Conservation (phyloP, 257 asterid species). For the Orobanche coerulescens region DNA sequence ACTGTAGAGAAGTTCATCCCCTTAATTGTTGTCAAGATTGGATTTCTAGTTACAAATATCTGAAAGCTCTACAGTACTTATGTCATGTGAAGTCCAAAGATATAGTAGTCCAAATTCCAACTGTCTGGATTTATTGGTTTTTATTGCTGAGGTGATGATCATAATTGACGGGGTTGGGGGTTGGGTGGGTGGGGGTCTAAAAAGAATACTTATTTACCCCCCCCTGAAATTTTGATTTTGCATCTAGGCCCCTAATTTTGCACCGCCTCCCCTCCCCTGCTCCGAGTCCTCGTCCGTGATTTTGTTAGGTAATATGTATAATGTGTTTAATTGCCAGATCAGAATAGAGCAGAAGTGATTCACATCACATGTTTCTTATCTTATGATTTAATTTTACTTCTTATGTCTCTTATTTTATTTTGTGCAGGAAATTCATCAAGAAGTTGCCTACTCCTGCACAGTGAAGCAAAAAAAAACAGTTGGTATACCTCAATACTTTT, state of each 20-base stretch:
- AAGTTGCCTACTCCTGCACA: slow-evolving; percentile 46
- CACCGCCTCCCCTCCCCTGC: no score
- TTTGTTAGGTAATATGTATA: slow-evolving; percentile 30
- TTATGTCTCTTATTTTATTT: slow-evolving; percentile 17
- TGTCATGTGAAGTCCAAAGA: slow-evolving; percentile 28
- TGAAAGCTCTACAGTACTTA: slow-evolving; percentile 13
- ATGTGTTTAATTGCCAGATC: slow-evolving; percentile 29
- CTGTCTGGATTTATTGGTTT: slow-evolving; percentile 27
- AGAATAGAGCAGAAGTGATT: slow-evolving; percentile 31
- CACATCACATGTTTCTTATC: slow-evolving; percentile 28
- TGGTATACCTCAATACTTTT: slow-evolving; percentile 32
- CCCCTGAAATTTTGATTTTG: no score
- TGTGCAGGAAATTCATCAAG: slow-evolving; percentile 44
- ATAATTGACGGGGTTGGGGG: no score
- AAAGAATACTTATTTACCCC: no score
- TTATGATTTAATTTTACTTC: not conserved
- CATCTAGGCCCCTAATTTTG: no score
- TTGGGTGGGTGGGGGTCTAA: no score
- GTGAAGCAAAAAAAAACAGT: slow-evolving; percentile 25
- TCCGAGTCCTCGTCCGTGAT: no score
- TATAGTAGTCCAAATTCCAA: slow-evolving; percentile 37
- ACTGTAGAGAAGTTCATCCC: slow-evolving; percentile 17
- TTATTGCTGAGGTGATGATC: slow-evolving; percentile 23
- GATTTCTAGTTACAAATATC: slow-evolving; percentile 15
- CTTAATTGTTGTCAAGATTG: slow-evolving; percentile 30